phyloP scores from a whole-genome alignment of 495 filamentous ascomycete genomes.

The Hypoxylon rickii region DNA sequence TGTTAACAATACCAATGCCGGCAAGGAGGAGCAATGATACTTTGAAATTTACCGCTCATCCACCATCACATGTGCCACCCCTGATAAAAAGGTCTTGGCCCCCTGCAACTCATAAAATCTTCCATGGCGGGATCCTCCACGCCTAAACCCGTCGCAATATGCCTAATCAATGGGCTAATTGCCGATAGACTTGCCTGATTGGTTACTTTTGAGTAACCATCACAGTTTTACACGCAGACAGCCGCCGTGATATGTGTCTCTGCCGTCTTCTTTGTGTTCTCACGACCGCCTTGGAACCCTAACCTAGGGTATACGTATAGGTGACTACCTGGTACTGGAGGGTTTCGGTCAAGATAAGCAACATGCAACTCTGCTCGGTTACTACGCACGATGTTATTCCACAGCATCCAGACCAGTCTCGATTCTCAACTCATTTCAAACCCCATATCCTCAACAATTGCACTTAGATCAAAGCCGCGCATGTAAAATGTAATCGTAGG shows the following conservation, averaged over 20 bases:
- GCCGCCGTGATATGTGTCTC: constrained; percentile 26
- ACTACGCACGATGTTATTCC: constrained; percentile 19
- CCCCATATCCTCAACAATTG: too few relatives aligned
- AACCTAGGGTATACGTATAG: too few relatives aligned
- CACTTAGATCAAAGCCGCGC: constrained; percentile 26
- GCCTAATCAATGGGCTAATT: constrained; percentile 30
- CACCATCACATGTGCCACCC: constrained; percentile 11
- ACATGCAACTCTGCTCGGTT: too few relatives aligned
- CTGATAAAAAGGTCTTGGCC: constrained; percentile 30
- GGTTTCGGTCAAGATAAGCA: constrained; percentile 2
- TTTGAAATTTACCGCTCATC: constrained; percentile 20
- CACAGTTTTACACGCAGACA: constrained; percentile 12
- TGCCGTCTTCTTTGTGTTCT: constrained; percentile 1
- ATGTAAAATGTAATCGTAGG: constrained; percentile 10
- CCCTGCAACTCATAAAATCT: constrained; percentile 14
- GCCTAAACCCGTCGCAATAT: constrained; percentile 33
- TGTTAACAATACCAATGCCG: constrained; percentile 3
- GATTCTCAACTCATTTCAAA: constrained; percentile 7
- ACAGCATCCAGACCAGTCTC: constrained; percentile 12
- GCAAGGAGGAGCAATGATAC: neutral
- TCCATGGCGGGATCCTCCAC: constrained; percentile 20
- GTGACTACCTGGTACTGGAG: too few relatives aligned
- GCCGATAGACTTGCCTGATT: constrained; percentile 15
- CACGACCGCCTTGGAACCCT: neutral
- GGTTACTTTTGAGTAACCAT: constrained; percentile 10